Evolutionary conservation across 2,329 filamentous ascomycete genomes (phyloP), one percentile per base, ranked within the genome.

Genomic region (Botrytis fabae): DNA sequence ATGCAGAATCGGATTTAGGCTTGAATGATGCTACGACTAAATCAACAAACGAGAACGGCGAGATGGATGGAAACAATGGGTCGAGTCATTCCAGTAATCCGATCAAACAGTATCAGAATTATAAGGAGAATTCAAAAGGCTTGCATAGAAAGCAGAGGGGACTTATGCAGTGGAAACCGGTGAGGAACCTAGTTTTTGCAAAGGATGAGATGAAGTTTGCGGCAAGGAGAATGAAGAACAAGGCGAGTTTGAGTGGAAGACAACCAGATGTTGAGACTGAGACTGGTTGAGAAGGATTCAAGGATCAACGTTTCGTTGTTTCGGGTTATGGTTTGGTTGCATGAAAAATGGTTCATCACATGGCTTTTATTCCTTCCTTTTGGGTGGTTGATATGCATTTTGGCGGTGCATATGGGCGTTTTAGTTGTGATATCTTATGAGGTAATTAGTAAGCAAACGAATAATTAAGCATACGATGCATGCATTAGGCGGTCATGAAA

Each of bases 151-250:
- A 95, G 83, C 94, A 98, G 78, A 87, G 95, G 18, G 95, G 95
- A 0, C 79, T 97, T 80, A 97, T 98, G 93, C 95, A 98, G 82
- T 98, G 95, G 94, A 93, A 91, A 79, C 95, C 95, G 0, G 92
- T 95, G 81, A 87, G 95, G 59, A 97, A 97, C 80, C 85, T 90
- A 35, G 90, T 91, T 77, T 98, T 98, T 81, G 95, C 91, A 61
- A 97, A 96, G 83, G 87, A 98, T 78, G 93, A 98, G 84, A 90
- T 92, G 0, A 91, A 92, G 78, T 95, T 91, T 83, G 93, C 93
- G 0, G 82, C 94, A 8, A 86, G 90, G 62, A 93, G 93, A 81
- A 83, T 97, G 72, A 92, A 91, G 81, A 92, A 92, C 79, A 91
- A 93, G 80, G 86, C 96, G 16, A 91, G 90, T 48, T 82, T 98